These are phyloP conservation scores for Diaporthe destruens DNA, from an alignment of 2,329 filamentous ascomycete species.

Conservation along the genomic window DNA sequence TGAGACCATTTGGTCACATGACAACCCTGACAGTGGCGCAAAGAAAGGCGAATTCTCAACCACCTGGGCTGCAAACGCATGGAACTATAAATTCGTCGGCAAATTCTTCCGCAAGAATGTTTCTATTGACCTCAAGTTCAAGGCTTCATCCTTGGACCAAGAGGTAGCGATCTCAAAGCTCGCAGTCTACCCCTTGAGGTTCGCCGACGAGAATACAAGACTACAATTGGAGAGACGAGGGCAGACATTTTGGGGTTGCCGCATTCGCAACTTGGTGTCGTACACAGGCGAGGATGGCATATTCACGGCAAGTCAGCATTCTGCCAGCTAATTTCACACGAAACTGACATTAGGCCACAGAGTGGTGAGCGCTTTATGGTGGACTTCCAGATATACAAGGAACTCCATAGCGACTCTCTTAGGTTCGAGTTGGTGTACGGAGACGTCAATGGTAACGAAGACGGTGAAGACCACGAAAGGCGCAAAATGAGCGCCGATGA, in stretches of 20 bases:
- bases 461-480: background rate
- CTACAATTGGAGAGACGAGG: background rate
- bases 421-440: background rate
- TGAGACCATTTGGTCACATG: background rate
- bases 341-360: background rate
- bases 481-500: background rate
- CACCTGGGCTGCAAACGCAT: background rate
- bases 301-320: background rate
- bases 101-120: background rate
- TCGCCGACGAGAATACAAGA: background rate
- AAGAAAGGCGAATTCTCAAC: slow-evolving; percentile 7
- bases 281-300: background rate
- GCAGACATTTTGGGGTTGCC: background rate
- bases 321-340: accelerated
- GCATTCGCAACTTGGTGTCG: background rate
- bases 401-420: background rate
- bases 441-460: accelerated
- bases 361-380: background rate
- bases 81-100: background rate
- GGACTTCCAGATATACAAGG: background rate
- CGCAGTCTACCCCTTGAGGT: background rate
- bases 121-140: background rate
- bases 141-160: background rate
- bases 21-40: background rate
- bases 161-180: background rate